Evolutionary conservation across 176 grass and related monocot genomes (phyloP).

Genomic region (Aegilops tauschii): DNA sequence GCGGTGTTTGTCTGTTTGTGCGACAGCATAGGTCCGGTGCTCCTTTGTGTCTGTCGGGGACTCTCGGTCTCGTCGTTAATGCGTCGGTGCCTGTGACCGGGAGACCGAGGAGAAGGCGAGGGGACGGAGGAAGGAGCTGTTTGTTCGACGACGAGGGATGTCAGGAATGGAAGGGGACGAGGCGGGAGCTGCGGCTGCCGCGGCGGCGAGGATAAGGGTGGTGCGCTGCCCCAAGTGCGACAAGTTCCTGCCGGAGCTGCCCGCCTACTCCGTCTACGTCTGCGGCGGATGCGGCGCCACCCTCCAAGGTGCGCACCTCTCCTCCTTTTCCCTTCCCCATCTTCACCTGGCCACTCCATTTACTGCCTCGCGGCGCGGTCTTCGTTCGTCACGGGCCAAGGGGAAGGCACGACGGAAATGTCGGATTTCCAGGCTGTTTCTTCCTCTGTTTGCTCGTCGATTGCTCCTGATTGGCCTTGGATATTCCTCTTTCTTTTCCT

Average conservation of each 20-base stretch:
- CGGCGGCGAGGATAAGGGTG: slow-evolving; percentile 57
- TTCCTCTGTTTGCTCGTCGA: not conserved
- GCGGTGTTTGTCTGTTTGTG: not conserved
- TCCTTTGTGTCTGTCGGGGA: not conserved
- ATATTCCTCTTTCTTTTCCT: not conserved
- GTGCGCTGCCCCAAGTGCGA: slow-evolving; percentile 95
- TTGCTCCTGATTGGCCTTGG: not conserved
- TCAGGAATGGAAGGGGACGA: slow-evolving; percentile 41
- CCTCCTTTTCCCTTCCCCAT: not conserved
- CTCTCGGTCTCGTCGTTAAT: not conserved
- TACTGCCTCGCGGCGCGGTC: not conserved
- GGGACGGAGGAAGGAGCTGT: not conserved
- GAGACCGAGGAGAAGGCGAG: not conserved
- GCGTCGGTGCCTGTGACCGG: slow-evolving; percentile 7
- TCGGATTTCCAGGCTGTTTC: not conserved
- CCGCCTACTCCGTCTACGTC: slow-evolving; percentile 78
- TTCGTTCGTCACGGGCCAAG: not conserved
- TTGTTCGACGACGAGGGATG: not conserved
- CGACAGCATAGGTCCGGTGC: not conserved
- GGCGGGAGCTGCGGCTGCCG: slow-evolving; percentile 17
- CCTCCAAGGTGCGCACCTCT: slow-evolving; percentile 56
- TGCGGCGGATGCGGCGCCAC: slow-evolving; percentile 86
- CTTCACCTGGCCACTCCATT: not conserved
- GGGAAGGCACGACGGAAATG: not conserved
- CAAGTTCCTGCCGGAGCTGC: slow-evolving; percentile 94